phyloP scores from a whole-genome alignment of 2,329 filamentous ascomycete species.

The Fusarium dimerum region DNA sequence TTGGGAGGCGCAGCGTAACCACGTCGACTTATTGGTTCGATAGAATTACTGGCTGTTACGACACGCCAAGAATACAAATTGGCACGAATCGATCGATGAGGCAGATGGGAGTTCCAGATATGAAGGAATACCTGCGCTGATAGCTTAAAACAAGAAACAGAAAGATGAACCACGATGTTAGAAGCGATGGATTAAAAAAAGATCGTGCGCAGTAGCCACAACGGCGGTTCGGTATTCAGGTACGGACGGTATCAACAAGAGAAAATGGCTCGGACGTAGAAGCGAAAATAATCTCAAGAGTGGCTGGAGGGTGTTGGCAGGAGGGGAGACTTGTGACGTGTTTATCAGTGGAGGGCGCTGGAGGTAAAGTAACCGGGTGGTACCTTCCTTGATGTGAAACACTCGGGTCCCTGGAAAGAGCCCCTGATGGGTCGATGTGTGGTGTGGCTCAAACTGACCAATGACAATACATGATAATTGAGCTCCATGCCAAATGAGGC shows the following conservation, averaged over 20 bases:
- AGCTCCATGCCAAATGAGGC: slow-evolving; percentile 27
- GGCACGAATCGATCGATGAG: not conserved
- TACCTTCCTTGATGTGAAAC: not conserved
- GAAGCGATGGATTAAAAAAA: not conserved
- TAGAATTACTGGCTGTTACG: not conserved
- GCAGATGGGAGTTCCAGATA: not conserved
- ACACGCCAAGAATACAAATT: not conserved
- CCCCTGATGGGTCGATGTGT: not conserved
- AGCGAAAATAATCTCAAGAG: not conserved
- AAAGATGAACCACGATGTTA: not conserved
- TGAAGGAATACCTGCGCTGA: not conserved
- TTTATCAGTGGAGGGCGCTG: not conserved
- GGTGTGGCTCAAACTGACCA: slow-evolving; percentile 8
- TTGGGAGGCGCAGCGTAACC: not conserved
- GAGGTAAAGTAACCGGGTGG: not conserved
- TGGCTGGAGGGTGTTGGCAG: not conserved
- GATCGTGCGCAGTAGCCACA: not conserved
- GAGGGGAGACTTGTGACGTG: not conserved
- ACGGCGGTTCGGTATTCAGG: not conserved
- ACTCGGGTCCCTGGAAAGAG: not conserved
- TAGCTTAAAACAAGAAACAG: not conserved
- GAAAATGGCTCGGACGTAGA: not conserved
- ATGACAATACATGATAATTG: slow-evolving; percentile 7
- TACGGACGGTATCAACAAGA: not conserved
- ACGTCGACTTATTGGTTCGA: not conserved